phyloP scores from a whole-genome alignment of 345 rosid species.

The Kernera saxatilis region DNA sequence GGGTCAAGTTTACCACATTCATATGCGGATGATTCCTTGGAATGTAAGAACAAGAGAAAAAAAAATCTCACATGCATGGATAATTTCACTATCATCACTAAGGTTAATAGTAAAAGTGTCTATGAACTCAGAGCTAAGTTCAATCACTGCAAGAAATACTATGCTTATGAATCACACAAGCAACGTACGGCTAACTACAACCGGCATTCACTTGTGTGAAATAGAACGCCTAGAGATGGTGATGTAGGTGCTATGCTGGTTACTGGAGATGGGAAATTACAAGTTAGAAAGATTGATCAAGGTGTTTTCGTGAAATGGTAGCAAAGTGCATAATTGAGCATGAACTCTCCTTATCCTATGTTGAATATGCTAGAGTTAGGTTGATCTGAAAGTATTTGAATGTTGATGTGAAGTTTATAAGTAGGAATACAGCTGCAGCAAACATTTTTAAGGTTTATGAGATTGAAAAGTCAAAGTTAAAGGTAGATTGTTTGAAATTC shows the following conservation, averaged over 20 bases:
- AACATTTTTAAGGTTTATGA: background rate
- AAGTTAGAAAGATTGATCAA: background rate
- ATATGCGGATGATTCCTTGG: too few relatives aligned
- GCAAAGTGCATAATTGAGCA: background rate
- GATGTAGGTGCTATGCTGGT: background rate
- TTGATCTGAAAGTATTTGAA: background rate
- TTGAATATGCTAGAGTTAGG: background rate
- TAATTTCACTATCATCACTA: background rate
- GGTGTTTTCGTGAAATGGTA: background rate
- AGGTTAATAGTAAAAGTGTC: background rate
- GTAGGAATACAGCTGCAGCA: background rate
- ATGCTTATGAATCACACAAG: background rate
- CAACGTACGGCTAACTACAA: background rate
- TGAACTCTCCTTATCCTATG: background rate
- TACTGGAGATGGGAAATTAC: background rate
- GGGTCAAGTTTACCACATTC: too few relatives aligned
- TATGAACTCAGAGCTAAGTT: background rate
- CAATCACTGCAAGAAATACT: background rate
- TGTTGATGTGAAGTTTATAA: background rate
- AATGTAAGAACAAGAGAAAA: background rate
- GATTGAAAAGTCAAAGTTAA: background rate
- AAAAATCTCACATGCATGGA: background rate
- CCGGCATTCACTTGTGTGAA: background rate
- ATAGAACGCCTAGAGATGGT: background rate
- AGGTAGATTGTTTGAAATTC: background rate